phyloP scores from a whole-genome alignment of 2,329 filamentous ascomycete genomes.

The Aspergillus costaricaensis region DNA sequence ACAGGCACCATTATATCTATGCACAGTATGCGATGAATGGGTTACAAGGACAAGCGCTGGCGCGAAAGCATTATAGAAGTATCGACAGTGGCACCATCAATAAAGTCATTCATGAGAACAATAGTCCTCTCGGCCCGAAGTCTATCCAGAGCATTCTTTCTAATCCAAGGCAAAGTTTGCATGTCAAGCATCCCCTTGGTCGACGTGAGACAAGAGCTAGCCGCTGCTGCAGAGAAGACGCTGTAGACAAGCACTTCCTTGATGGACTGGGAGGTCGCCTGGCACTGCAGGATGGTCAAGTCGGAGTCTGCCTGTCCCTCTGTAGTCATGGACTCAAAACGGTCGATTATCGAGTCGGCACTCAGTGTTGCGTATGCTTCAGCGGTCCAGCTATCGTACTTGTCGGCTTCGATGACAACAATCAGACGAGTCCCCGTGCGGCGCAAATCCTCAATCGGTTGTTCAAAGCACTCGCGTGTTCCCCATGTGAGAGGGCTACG shows the following conservation, averaged over 20 bases:
- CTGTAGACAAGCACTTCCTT: slow-evolving; percentile 7
- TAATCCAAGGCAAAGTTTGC: slow-evolving; percentile 6
- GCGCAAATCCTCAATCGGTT: slow-evolving; percentile 3
- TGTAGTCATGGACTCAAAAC: slow-evolving; percentile 5
- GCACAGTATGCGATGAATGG: no score
- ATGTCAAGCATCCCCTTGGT: slow-evolving; percentile 5
- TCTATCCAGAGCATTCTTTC: not conserved
- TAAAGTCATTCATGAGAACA: slow-evolving; percentile 8
- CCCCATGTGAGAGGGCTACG: not conserved
- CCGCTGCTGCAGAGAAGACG: not conserved
- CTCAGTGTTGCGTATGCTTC: slow-evolving; percentile 4
- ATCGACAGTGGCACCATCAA: slow-evolving; percentile 1
- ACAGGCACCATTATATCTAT: no score
- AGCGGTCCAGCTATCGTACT: slow-evolving; percentile 9
- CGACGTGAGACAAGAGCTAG: slow-evolving; percentile 1
- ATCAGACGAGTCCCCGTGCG: not conserved
- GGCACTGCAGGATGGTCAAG: slow-evolving; percentile 7
- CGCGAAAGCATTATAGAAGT: slow-evolving; percentile 4
- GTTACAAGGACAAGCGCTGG: slow-evolving; percentile 2
- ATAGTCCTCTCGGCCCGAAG: slow-evolving; percentile 4
- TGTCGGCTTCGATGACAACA: slow-evolving; percentile 4
- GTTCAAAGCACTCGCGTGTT: not conserved
- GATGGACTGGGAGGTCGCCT: slow-evolving; percentile 8
- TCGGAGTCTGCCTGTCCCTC: slow-evolving; percentile 1
- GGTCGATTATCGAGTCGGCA: not conserved